A percentile compares a stretch with the other conserved stretches of the same genome.
Evolutionary conservation across 1,284 basidiomycete genomes (phyloP).

Genomic region (Athelia psychrophila): DNA sequence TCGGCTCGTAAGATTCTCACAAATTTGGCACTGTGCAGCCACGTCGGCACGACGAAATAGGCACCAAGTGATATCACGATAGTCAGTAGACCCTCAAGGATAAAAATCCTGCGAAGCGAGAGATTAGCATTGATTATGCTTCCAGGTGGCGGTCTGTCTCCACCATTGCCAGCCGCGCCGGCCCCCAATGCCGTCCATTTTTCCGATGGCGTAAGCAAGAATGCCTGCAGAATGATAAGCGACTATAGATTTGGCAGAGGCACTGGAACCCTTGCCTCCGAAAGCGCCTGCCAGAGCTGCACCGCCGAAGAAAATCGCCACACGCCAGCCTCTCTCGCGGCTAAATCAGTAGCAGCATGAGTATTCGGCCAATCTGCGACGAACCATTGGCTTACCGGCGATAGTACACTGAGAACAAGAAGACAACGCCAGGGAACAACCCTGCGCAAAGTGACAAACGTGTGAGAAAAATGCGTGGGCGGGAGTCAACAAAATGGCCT

Average conservation of each 20-base stretch:
- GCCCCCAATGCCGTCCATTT: slow-evolving; percentile 59
- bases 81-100: slow-evolving; percentile 57
- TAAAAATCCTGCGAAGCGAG: slow-evolving; percentile 48
- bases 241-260: background rate
- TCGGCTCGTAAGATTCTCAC: slow-evolving; percentile 26
- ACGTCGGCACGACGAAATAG: slow-evolving; percentile 57
- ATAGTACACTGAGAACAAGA: slow-evolving; percentile 63
- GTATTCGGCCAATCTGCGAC: background rate
- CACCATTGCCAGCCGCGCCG: slow-evolving; percentile 54
- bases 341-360: slow-evolving; percentile 21
- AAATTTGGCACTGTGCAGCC: slow-evolving; percentile 54
- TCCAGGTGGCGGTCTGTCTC: background rate
- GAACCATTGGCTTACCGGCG: slow-evolving; percentile 27
- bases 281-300: slow-evolving; percentile 58
- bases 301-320: slow-evolving; percentile 59
- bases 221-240: slow-evolving; percentile 27
- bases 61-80: slow-evolving; percentile 42
- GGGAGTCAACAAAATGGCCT: no score
- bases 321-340: slow-evolving; percentile 56
- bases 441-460: slow-evolving; percentile 31
- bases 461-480: background rate
- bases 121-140: background rate
- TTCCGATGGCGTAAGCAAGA: slow-evolving; percentile 53
- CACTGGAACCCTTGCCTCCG: slow-evolving; percentile 34
- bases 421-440: slow-evolving; percentile 60